These are phyloP conservation scores for Cladosporium sp. DNA, from an alignment of 2,329 filamentous ascomycete species.

Conservation along the genomic window DNA sequence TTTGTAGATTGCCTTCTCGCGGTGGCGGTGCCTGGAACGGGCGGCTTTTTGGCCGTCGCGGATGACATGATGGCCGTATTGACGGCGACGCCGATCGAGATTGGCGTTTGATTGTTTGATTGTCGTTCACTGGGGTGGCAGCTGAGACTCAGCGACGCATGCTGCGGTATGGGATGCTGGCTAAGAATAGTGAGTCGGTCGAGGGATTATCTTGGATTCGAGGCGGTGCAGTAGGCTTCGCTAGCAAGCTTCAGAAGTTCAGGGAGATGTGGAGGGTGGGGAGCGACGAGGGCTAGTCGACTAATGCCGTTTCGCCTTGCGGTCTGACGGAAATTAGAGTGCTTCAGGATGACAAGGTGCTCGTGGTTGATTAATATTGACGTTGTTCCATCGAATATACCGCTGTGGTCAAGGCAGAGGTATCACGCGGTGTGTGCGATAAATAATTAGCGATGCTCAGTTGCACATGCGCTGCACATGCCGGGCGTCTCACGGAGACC, in stretches of 20 bases:
- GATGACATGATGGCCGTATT: constrained; percentile 8
- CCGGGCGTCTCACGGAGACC: background rate
- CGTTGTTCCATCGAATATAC: background rate
- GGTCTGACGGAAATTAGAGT: constrained; percentile 8
- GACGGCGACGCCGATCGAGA: background rate
- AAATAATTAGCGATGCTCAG: background rate
- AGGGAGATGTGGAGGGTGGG: constrained; percentile 3
- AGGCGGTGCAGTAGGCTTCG: constrained; percentile 9
- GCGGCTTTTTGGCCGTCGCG: constrained; percentile 10
- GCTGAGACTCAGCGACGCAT: background rate
- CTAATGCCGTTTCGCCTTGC: constrained; percentile 7
- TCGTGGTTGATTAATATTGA: background rate
- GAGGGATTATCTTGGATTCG: constrained; percentile 1
- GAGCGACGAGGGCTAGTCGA: constrained; percentile 1
- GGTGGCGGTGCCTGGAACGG: constrained; percentile 7
- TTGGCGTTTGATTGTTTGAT: background rate
- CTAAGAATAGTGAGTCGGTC: constrained; percentile 4
- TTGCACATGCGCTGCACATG: background rate
- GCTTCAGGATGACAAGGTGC: constrained; percentile 5
- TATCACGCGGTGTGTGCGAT: background rate
- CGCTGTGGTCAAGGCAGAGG: too few relatives aligned
- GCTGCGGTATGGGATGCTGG: background rate
- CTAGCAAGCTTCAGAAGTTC: constrained; percentile 10
- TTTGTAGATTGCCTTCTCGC: constrained; percentile 7
- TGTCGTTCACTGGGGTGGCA: background rate